phyloP scores from a whole-genome alignment of 805 yeast genomes.

The Nakazawaea anatomiae region DNA sequence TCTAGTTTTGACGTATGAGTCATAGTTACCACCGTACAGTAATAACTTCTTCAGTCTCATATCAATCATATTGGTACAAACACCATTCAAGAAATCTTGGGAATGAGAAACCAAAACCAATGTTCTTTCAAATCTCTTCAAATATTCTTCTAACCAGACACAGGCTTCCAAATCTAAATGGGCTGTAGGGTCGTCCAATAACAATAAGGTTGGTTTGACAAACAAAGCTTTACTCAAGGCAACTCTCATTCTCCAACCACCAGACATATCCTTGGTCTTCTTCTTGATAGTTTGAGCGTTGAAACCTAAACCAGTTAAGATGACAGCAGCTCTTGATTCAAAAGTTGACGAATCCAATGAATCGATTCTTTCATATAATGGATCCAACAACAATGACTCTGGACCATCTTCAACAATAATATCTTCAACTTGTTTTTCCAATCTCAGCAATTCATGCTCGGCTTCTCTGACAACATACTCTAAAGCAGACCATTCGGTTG shows the following conservation, averaged over 20 bases:
- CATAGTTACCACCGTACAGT: slow-evolving; percentile 97
- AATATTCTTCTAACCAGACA: slow-evolving; percentile 98
- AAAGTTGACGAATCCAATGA: slow-evolving; percentile 94
- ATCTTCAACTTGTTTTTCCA: slow-evolving; percentile 89
- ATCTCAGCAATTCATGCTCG: slow-evolving; percentile 81
- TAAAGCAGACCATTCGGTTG: slow-evolving; percentile 85
- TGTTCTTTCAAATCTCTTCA: slow-evolving; percentile 89
- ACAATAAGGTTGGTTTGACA: slow-evolving; percentile 91
- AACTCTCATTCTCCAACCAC: slow-evolving; percentile 99
- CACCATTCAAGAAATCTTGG: slow-evolving; percentile 98
- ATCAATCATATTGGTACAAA: slow-evolving; percentile 96
- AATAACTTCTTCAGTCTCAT: slow-evolving; percentile 79
- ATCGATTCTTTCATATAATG: slow-evolving; percentile 91
- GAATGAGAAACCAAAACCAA: slow-evolving; percentile 95
- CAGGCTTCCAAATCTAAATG: slow-evolving; percentile 99
- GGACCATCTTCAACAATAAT: slow-evolving; percentile 90
- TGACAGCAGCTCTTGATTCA: slow-evolving; percentile 93
- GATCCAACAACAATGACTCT: slow-evolving; percentile 80
- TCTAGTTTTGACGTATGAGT: slow-evolving; percentile 93
- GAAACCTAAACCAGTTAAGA: slow-evolving; percentile 96
- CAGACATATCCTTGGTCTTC: slow-evolving; percentile 98
- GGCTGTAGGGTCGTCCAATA: slow-evolving; percentile 98
- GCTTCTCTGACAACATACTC: slow-evolving; percentile 98
- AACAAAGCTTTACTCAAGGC: slow-evolving; percentile 96
- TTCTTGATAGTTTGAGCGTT: slow-evolving; percentile 79